These are phyloP conservation scores for Eurotiales sp. DNA, from an alignment of 2,329 filamentous ascomycete species.

Conservation along the genomic window DNA sequence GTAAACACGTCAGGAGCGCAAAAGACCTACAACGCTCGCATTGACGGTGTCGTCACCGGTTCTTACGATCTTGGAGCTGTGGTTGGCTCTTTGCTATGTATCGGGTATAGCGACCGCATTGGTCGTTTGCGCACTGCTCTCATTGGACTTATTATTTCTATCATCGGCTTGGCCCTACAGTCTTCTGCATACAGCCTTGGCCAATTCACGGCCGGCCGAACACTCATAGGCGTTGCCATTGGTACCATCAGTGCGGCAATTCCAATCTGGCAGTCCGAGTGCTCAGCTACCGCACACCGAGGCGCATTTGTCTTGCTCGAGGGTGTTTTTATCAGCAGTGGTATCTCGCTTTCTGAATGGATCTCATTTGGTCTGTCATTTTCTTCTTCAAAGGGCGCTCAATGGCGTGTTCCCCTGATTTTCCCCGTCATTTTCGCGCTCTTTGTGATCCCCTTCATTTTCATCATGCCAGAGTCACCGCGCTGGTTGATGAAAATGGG, in stretches of 20 bases:
- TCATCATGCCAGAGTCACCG: conserved; percentile 52
- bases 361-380: conserved; percentile 45
- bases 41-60: conserved; percentile 45
- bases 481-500: conserved; percentile 62
- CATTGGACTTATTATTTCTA: conserved; percentile 35
- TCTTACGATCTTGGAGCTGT: conserved; percentile 47
- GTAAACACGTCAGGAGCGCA: conserved; percentile 38
- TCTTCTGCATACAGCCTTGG: conserved; percentile 43
- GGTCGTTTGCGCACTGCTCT: conserved; percentile 47
- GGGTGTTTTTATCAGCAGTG: conserved; percentile 42
- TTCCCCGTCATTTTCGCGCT: conserved; percentile 24
- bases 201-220: conserved; percentile 46
- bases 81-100: conserved; percentile 45
- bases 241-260: conserved; percentile 44
- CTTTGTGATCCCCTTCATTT: conserved; percentile 32
- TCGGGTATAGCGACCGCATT: conserved; percentile 43
- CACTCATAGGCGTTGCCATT: conserved; percentile 44
- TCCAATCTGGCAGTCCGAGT: conserved; percentile 43
- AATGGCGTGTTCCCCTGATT: conserved; percentile 24
- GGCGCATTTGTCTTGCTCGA: conserved; percentile 41
- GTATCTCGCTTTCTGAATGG: conserved; percentile 44
- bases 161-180: conserved; percentile 44
- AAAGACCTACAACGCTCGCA: conserved; percentile 43
- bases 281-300: conserved; percentile 39
- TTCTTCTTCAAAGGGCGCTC: conserved; percentile 20